Percentiles rank a stretch among this genome's conserved stretches.
phyloP scores from a whole-genome alignment of 768 basidiomycete species.

The Paxillus rubicundulus region DNA sequence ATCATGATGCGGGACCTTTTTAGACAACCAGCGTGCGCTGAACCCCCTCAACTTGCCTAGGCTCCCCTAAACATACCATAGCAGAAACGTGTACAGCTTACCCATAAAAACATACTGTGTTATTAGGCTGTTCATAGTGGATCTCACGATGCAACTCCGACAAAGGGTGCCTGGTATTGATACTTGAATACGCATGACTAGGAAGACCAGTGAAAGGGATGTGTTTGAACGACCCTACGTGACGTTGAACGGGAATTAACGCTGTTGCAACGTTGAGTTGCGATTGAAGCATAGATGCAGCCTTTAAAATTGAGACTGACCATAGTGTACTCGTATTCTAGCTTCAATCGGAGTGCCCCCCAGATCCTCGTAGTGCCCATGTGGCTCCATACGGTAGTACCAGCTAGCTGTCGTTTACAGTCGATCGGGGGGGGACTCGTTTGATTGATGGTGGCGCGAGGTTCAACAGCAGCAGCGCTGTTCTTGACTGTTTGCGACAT shows the following conservation, averaged over 20 bases:
- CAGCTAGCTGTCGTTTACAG: not conserved
- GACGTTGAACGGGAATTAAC: too few relatives aligned
- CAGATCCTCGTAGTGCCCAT: too few relatives aligned
- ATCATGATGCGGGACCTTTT: not conserved
- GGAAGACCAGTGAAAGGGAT: too few relatives aligned
- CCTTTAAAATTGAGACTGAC: not conserved
- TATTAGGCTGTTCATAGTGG: not conserved
- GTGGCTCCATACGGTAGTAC: too few relatives aligned
- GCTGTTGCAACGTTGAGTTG: too few relatives aligned
- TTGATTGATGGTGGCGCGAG: constrained; percentile 8
- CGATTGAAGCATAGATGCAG: too few relatives aligned
- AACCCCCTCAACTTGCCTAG: not conserved
- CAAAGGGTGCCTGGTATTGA: not conserved
- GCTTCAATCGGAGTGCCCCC: not conserved
- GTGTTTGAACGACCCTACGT: too few relatives aligned
- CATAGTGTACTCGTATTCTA: not conserved
- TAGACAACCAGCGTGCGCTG: not conserved
- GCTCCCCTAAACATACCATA: too few relatives aligned
- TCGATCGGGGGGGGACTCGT: constrained; percentile 6
- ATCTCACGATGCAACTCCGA: not conserved
- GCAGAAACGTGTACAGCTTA: not conserved
- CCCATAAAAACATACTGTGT: too few relatives aligned
- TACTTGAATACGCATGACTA: too few relatives aligned
- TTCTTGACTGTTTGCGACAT: not conserved
- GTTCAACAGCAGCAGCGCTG: not conserved